A percentile compares a stretch with the other conserved stretches of the same genome.
These are phyloP conservation scores for Musa schizocarpa DNA, from an alignment of 176 grass and related monocot genomes.

Conservation along the genomic window DNA sequence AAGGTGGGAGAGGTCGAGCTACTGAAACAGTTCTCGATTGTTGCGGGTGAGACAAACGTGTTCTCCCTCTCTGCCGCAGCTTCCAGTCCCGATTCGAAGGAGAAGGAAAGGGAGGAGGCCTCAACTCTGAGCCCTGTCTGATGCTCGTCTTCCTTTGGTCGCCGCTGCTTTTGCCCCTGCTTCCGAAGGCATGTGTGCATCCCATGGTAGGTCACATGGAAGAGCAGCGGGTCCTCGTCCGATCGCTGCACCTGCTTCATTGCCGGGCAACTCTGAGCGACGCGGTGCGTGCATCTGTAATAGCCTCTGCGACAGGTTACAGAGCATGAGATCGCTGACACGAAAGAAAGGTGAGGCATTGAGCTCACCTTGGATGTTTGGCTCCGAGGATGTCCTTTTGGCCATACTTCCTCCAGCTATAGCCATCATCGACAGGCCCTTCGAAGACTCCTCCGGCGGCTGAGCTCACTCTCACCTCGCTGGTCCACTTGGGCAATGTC, in stretches of 20 bases:
- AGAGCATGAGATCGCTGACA: background rate
- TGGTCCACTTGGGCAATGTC: constrained; percentile 26
- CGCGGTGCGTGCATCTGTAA: constrained; percentile 71
- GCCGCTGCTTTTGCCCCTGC: background rate
- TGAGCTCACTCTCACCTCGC: constrained; percentile 32
- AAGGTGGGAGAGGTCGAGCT: constrained; percentile 4
- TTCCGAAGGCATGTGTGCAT: constrained; percentile 45
- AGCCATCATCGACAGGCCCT: constrained; percentile 40
- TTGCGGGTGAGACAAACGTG: background rate
- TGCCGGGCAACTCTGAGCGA: constrained; percentile 44
- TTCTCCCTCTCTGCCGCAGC: background rate
- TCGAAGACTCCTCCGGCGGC: constrained; percentile 19
- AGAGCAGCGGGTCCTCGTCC: constrained; percentile 45
- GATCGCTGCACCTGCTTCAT: constrained; percentile 81
- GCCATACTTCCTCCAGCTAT: constrained; percentile 89
- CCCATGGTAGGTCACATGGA: constrained; percentile 61
- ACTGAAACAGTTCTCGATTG: background rate
- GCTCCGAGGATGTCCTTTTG: constrained; percentile 94
- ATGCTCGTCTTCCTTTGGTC: constrained; percentile 11
- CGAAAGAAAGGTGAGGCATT: constrained; percentile 2
- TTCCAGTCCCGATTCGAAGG: no score
- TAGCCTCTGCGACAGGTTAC: constrained; percentile 37
- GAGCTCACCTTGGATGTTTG: constrained; percentile 55
- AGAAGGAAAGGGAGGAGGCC: no score
- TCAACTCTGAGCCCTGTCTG: background rate